Base-by-base conservation (phyloP, 768 basidiomycete species). In the Sistotremastrum niveocremeum region DNA sequence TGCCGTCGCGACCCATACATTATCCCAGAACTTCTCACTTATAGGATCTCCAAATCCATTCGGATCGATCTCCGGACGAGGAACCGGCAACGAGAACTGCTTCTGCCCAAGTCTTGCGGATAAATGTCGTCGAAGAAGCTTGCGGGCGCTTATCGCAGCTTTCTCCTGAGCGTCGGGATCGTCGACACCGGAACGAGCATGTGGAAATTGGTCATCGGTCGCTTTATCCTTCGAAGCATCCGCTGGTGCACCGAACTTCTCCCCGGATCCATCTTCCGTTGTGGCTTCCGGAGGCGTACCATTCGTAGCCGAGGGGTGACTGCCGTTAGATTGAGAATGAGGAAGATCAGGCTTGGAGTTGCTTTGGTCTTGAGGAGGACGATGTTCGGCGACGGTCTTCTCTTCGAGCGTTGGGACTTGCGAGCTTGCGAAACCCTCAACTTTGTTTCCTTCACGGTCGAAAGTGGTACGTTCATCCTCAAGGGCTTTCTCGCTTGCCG, bases 31-130 rank as follows among this genome's bases (percentile, higher is more conserved):
- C 39, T 61, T 65, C 49, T 93, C 88, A 52, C 69, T 74, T 36
- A 98, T 70, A 8, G 94, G 94, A 60, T 99, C 94, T 48, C 84
- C 81, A 51, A 99, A 91, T 33, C 74, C 78, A 48, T 84, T 63
- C 1, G 82, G 74, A 51, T 84, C 79, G 37, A 94, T 73, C 34
- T 69, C 64, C 4, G 89, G 89, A n/a, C 76, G 73, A 2, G 73
- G 68, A 0, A 74, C 77, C 1, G 78, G 77, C 46, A 85, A 62
- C 34, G 71, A 71, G 78, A 79, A 84, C 6, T 67, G 61, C 48
- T 73, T 77, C 37, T 63, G 66, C 11, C 70, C 69, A 3, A 70
- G 61, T 53, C 77, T 80, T 34, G 69, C 67, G 7, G 58, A 60
- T 11, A 76, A 59, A 51, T 79, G 74, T 54, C 74, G 79, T 46